Evolutionary conservation across 2,329 filamentous ascomycete genomes (phyloP), one percentile per base, ranked within the genome.

Genomic region (Mycosphaerella sp.): DNA sequence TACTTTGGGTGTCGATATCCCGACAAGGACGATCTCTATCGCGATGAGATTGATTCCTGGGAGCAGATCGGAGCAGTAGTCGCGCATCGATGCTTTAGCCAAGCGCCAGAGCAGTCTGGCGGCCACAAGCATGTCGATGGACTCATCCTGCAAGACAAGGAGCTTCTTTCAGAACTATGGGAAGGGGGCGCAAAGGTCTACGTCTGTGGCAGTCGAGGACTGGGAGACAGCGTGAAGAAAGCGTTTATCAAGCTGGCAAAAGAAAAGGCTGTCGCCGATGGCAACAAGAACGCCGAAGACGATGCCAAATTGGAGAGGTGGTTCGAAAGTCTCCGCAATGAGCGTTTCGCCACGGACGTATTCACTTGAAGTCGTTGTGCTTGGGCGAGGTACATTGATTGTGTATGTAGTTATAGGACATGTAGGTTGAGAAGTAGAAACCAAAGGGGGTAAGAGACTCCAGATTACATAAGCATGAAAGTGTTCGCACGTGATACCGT

Each of bases 1-100:
- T 85, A 84, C 72, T 78, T 80, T 59, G 84, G 83, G 64, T 86
- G 83, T 65, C 79, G 80, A 12, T 67, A 73, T 5, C 77, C 78
- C 0, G 75, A 73, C 0, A 67, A 72, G 11, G 84, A 87, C 60
- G 76, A 82, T 43, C 64, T 87, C 0, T 87, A 88, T 69, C 70
- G 75, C 0, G 77, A 80, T 0, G 79, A 83, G 58, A 68, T 87
- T 4, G 74, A 76, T 14, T 66, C 64, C 10, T 89, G 85, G 85
- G 76, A 83, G 63, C 60, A 66, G 1, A 66, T 75, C 0, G 85
- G 85, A 4, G 83, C 78, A 0, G 82, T 89, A 0, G 73, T 77
- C 1, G 76, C 89, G 1, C 74, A 78, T 1, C 77, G 81, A 59
- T 82, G 84, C 0, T 89, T 79, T 66, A 84, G 80, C 46, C 76